Percentiles rank a stretch among this genome's conserved stretches.
Conservation (phyloP, 495 filamentous ascomycete species). For the Penicillium simplicissimum region DNA sequence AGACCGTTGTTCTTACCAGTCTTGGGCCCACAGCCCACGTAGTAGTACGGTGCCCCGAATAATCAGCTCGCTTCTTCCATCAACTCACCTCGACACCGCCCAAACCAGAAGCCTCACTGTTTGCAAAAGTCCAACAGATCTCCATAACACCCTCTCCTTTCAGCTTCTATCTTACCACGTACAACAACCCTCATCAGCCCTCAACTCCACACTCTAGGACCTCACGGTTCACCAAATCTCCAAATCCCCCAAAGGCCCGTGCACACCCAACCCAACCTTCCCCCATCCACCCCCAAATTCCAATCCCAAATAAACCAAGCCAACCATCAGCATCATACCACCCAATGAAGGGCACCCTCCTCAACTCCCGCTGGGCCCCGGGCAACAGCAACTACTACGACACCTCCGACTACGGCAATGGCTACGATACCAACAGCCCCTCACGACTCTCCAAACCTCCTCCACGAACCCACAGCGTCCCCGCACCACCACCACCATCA, state of each 20-base stretch:
- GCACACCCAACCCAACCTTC: background rate
- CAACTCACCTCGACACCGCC: too few species aligned
- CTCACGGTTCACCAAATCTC: background rate
- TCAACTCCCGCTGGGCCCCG: slow-evolving; percentile 37
- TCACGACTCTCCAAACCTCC: background rate
- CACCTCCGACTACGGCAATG: background rate
- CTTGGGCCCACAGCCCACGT: slow-evolving; percentile 14
- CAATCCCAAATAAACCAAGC: background rate
- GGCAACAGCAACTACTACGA: background rate
- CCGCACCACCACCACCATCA: slow-evolving; percentile 10
- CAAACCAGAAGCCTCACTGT: too few species aligned
- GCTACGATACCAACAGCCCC: background rate
- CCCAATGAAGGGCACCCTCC: slow-evolving; percentile 28
- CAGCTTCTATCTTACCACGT: too few species aligned
- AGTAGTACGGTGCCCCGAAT: slow-evolving; percentile 2
- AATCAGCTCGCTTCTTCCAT: too few species aligned
- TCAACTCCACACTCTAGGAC: background rate
- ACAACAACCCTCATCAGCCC: background rate
- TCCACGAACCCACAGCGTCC: slow-evolving; percentile 5
- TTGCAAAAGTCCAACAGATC: too few species aligned
- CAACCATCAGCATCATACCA: background rate
- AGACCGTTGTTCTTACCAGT: background rate
- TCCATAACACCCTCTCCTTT: too few species aligned
- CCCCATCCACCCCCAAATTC: background rate
- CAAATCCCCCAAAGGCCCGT: background rate